These are phyloP conservation scores for Talaromyces trachyspermus DNA, from an alignment of 495 filamentous ascomycete species.

Conservation along the genomic window DNA sequence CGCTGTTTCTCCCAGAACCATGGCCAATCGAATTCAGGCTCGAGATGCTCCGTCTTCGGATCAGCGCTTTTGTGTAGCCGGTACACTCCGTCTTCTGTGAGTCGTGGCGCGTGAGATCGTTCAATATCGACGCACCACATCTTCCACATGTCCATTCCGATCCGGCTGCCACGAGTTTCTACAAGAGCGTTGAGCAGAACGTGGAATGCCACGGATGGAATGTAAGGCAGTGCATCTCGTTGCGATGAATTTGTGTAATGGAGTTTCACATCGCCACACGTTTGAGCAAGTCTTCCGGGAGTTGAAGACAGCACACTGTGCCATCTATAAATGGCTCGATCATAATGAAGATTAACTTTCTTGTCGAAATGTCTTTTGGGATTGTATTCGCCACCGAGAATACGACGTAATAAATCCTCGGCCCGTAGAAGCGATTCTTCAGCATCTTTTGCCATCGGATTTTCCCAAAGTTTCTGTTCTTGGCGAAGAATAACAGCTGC, in stretches of 20 bases:
- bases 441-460: conserved; percentile 5
- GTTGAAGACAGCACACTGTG: conserved; percentile 21
- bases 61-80: conserved; percentile 20
- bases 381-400: conserved; percentile 29
- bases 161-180: conserved; percentile 34
- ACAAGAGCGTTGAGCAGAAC: conserved; percentile 39
- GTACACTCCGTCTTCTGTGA: conserved; percentile 24
- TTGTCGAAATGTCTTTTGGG: conserved; percentile 12
- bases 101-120: conserved; percentile 14
- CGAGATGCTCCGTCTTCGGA: conserved; percentile 16
- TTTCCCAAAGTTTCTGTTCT: conserved; percentile 17
- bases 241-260: conserved; percentile 8
- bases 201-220: conserved; percentile 39
- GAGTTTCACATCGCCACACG: conserved; percentile 14
- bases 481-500: conserved; percentile 35
- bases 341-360: conserved; percentile 19
- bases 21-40: conserved; percentile 23
- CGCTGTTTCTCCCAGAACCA: conserved; percentile 20
- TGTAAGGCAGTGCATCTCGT: conserved; percentile 16
- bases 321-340: conserved; percentile 20
- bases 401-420: conserved; percentile 25
- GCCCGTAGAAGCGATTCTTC: conserved; percentile 16
- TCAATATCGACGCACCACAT: conserved; percentile 32
- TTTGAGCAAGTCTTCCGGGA: conserved; percentile 18
- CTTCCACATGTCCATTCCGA: conserved; percentile 33